phyloP scores from a whole-genome alignment of 176 grass and related monocot genomes.

The Guadua angustifolia region DNA sequence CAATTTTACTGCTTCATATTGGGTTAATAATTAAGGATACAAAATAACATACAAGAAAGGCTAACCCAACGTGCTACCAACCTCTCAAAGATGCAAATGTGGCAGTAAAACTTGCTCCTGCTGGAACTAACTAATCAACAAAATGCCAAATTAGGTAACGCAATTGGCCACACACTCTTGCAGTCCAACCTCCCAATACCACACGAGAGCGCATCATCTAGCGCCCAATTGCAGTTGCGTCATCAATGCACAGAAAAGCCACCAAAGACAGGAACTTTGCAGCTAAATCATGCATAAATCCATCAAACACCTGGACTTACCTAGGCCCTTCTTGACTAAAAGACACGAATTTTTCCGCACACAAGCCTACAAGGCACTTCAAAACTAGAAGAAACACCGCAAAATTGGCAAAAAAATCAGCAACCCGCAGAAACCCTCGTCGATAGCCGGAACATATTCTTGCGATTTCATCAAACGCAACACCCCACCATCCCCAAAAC shows the following conservation, averaged over 20 bases:
- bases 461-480: background rate
- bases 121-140: background rate
- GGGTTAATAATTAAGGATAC: background rate
- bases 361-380: background rate
- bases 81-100: background rate
- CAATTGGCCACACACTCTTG: background rate
- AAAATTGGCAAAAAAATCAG: slow-evolving; percentile 9
- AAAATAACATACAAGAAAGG: slow-evolving; percentile 17
- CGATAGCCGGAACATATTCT: background rate
- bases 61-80: slow-evolving; percentile 10
- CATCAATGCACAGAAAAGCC: background rate
- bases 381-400: background rate
- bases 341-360: background rate
- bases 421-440: slow-evolving; percentile 21
- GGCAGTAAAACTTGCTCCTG: background rate
- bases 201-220: background rate
- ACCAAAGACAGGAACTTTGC: slow-evolving; percentile 25
- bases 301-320: background rate
- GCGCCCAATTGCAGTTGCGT: background rate
- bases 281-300: slow-evolving; percentile 15
- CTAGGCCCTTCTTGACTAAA: background rate
- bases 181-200: background rate
- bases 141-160: background rate
- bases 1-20: background rate
- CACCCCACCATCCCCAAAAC: background rate